A percentile compares a stretch with the other conserved stretches of the same genome.
Evolutionary conservation across 805 yeast genomes (phyloP).

Genomic region (Yamadazyma scolyti): DNA sequence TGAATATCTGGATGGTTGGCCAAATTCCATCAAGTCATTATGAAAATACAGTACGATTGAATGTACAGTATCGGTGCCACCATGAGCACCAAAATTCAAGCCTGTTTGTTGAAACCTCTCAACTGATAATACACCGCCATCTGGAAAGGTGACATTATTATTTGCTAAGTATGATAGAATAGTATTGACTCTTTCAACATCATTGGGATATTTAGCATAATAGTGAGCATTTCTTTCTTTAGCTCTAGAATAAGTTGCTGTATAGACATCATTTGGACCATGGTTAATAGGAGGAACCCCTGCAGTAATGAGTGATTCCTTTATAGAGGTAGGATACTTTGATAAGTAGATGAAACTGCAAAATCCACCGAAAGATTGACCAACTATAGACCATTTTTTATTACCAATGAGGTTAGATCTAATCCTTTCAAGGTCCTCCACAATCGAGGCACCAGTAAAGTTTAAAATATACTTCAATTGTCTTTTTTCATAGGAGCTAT

Average conservation of each 20-base stretch:
- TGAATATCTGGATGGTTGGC: conserved; percentile 35
- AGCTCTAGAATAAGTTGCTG: conserved; percentile 44
- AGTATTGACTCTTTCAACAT: conserved; percentile 30
- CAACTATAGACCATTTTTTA: conserved; percentile 48
- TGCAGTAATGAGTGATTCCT: conserved; percentile 48
- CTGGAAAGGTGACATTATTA: conserved; percentile 39
- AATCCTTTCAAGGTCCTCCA: conserved; percentile 47
- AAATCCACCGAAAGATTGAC: conserved; percentile 58
- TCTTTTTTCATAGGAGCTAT: conserved; percentile 11
- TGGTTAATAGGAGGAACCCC: conserved; percentile 54
- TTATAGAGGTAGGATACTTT: conserved; percentile 37
- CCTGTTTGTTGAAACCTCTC: conserved; percentile 56
- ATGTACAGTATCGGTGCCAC: conserved; percentile 50
- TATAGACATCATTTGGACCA: conserved; percentile 46
- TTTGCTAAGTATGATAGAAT: conserved; percentile 32
- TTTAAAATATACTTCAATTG: conserved; percentile 39
- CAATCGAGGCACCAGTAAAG: conserved; percentile 53
- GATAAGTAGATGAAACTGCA: conserved; percentile 49
- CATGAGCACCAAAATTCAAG: conserved; percentile 45
- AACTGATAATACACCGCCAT: conserved; percentile 46
- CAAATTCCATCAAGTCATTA: conserved; percentile 33
- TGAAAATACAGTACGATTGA: conserved; percentile 36
- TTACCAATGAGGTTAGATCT: conserved; percentile 32
- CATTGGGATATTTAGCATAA: conserved; percentile 48
- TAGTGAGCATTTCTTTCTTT: conserved; percentile 45